A percentile compares a stretch with the other conserved stretches of the same genome.
These are phyloP conservation scores for Samsoniella hepiali DNA, from an alignment of 2,329 filamentous ascomycete genomes.

Conservation along the genomic window DNA sequence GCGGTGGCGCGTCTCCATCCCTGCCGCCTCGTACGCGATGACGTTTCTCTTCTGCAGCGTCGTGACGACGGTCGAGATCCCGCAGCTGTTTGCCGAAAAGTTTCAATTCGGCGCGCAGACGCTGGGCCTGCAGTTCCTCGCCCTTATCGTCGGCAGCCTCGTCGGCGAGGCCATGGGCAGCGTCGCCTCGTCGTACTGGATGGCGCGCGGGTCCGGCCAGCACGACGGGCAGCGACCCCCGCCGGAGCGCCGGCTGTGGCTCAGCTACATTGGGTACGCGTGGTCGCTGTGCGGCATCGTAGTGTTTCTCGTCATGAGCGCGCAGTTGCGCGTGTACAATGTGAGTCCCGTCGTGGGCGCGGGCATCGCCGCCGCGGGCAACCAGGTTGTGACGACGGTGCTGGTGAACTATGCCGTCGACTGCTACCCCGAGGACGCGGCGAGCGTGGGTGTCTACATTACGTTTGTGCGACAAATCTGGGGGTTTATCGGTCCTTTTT, in stretches of 20 bases:
- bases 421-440: conserved; percentile 10
- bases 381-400: conserved; percentile 10
- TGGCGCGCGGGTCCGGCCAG: not conserved
- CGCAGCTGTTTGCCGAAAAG: conserved; percentile 14
- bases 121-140: conserved; percentile 12
- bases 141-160: conserved; percentile 10
- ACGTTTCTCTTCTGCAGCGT: conserved; percentile 10
- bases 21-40: conserved; percentile 1
- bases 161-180: conserved; percentile 5
- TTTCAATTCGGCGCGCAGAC: conserved; percentile 3
- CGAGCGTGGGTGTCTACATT: conserved; percentile 11
- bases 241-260: conserved; percentile 11
- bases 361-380: conserved; percentile 12
- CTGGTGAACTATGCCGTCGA: conserved; percentile 11
- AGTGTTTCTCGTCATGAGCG: conserved; percentile 8
- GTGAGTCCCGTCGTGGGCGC: conserved; percentile 12
- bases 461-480: conserved; percentile 5
- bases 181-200: conserved; percentile 2
- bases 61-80: conserved; percentile 12
- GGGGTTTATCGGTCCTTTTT: conserved; percentile 4
- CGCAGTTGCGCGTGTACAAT: conserved; percentile 7
- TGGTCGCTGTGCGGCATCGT: conserved; percentile 4
- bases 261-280: conserved; percentile 1
- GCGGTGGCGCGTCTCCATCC: not conserved
- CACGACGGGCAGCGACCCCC: not conserved